phyloP scores from a whole-genome alignment of 2,329 filamentous ascomycete genomes.

The Myriosclerotinia scirpicola region DNA sequence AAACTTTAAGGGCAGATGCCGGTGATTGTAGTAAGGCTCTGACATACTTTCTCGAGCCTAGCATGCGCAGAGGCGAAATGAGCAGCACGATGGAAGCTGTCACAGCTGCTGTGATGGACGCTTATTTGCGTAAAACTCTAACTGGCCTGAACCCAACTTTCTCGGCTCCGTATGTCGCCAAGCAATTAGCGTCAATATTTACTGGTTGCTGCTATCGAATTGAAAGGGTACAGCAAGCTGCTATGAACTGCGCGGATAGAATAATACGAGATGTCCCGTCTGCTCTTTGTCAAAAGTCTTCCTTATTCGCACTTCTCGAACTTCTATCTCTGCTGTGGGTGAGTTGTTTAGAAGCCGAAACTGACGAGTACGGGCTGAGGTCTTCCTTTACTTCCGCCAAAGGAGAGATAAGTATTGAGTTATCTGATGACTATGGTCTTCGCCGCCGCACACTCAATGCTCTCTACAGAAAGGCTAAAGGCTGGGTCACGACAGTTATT shows the following conservation, averaged over 20 bases:
- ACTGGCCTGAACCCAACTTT: conserved; percentile 72
- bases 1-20: conserved; percentile 79
- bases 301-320: conserved; percentile 89
- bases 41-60: conserved; percentile 92
- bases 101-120: conserved; percentile 67
- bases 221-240: conserved; percentile 84
- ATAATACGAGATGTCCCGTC: conserved; percentile 86
- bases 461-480: conserved; percentile 72
- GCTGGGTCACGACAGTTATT: conserved; percentile 79
- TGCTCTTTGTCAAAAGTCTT: conserved; percentile 82
- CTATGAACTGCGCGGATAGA: conserved; percentile 77
- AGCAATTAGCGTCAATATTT: conserved; percentile 82
- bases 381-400: conserved; percentile 76
- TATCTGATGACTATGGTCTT: conserved; percentile 91
- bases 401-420: conserved; percentile 77
- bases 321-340: conserved; percentile 92
- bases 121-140: conserved; percentile 75
- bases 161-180: conserved; percentile 87
- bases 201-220: conserved; percentile 92
- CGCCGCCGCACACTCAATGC: conserved; percentile 75
- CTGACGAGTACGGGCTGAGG: conserved; percentile 86
- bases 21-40: conserved; percentile 89
- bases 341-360: conserved; percentile 90
- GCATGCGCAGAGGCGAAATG: conserved; percentile 65
- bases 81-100: conserved; percentile 65